Evolutionary conservation across 306 rosid species (phyloP).

Genomic region (Quercus alba): DNA sequence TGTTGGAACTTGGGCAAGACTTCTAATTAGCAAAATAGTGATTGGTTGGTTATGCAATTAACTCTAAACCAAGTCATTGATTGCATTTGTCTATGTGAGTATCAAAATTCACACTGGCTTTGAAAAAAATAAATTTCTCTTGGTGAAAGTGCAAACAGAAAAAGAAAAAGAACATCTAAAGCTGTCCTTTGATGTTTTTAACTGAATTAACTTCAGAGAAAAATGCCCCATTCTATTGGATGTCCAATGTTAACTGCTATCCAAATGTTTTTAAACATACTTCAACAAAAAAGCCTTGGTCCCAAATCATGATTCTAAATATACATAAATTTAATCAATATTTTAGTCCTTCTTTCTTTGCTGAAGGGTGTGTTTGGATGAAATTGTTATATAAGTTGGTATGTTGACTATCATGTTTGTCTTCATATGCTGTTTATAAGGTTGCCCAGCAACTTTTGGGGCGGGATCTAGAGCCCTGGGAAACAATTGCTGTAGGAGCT

Average conservation of each 20-base stretch:
- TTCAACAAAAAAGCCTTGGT: too few relatives aligned
- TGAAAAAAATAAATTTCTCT: too few relatives aligned
- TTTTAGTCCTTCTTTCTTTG: not conserved
- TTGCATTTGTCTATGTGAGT: too few relatives aligned
- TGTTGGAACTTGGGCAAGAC: not conserved
- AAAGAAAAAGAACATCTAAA: too few relatives aligned
- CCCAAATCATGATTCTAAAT: too few relatives aligned
- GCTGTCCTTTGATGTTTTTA: too few relatives aligned
- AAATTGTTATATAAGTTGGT: not conserved
- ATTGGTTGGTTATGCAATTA: not conserved
- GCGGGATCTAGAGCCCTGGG: conserved; percentile 94
- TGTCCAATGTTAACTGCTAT: not conserved
- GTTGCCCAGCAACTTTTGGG: conserved; percentile 64
- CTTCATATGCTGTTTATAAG: conserved; percentile 35
- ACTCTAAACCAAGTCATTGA: not conserved
- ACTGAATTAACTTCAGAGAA: not conserved
- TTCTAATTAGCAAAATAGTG: not conserved
- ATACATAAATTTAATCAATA: not conserved
- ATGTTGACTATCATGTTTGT: not conserved
- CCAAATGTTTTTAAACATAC: not conserved
- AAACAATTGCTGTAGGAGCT: conserved; percentile 92
- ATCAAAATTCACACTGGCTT: too few relatives aligned
- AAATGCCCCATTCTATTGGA: not conserved
- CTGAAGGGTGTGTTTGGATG: not conserved
- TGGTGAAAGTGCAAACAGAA: too few relatives aligned